Evolutionary conservation across 441 rosid species (phyloP).

Genomic region (Gossypium lobatum): DNA sequence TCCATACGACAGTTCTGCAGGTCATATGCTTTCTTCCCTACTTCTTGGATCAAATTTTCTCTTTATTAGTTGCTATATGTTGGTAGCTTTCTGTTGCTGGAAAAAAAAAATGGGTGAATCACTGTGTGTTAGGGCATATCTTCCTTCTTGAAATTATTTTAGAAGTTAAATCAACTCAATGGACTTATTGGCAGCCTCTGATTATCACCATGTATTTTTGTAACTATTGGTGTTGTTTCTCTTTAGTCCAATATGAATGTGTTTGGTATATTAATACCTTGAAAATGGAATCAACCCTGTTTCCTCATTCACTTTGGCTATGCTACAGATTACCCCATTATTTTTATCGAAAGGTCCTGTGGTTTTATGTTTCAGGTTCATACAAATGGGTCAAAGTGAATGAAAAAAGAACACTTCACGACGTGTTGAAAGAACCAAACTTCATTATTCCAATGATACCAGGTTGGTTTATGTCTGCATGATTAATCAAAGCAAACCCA

Average conservation of each 20-base stretch:
- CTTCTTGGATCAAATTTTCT: background rate
- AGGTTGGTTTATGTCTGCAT: constrained; percentile 33
- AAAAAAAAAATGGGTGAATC: background rate
- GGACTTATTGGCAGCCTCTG: background rate
- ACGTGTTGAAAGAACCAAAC: constrained; percentile 57
- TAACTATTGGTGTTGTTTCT: background rate
- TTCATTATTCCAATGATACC: constrained; percentile 69
- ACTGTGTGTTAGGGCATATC: background rate
- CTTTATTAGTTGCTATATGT: background rate
- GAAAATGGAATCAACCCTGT: background rate
- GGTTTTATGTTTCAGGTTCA: constrained; percentile 19
- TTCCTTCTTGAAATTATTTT: background rate
- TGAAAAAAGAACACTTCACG: constrained; percentile 57
- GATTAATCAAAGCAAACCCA: background rate
- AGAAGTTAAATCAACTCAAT: background rate
- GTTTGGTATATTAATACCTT: background rate
- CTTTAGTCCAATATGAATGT: background rate
- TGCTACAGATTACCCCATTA: background rate
- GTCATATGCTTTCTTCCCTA: constrained; percentile 14
- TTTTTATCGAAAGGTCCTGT: background rate
- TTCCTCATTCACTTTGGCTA: background rate
- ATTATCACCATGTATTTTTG: background rate
- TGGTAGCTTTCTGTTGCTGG: constrained; percentile 6
- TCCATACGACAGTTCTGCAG: constrained; percentile 17
- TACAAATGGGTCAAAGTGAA: constrained; percentile 68